Evolutionary conservation across 176 grass and related monocot species (phyloP).

Genomic region (Otatea glauca): DNA sequence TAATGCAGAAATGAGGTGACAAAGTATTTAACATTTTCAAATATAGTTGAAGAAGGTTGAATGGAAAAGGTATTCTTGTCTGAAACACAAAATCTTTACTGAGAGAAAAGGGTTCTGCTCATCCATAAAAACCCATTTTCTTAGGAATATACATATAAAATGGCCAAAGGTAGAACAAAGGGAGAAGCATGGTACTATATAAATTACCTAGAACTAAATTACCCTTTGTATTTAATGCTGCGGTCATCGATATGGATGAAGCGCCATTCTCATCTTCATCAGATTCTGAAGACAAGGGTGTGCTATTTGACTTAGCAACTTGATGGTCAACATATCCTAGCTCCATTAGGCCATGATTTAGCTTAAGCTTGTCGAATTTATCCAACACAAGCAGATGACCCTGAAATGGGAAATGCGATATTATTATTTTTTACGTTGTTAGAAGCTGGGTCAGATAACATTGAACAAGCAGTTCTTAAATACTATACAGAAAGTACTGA

Average conservation of each 20-base stretch:
- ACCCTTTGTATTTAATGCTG: constrained; percentile 65
- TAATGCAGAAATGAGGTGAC: constrained; percentile 27
- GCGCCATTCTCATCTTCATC: constrained; percentile 50
- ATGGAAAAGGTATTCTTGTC: constrained; percentile 8
- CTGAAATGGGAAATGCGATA: constrained; percentile 52
- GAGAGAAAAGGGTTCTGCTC: constrained; percentile 22
- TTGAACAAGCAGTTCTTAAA: neutral
- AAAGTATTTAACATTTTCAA: constrained; percentile 2
- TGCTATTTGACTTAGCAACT: constrained; percentile 46
- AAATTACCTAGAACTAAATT: constrained; percentile 83
- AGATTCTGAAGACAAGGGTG: constrained; percentile 39
- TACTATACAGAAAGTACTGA: constrained; percentile 4
- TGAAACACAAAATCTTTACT: neutral
- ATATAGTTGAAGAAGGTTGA: neutral
- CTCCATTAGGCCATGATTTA: constrained; percentile 97
- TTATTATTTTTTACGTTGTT: constrained; percentile 15
- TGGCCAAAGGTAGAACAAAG: constrained; percentile 34
- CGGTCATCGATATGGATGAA: constrained; percentile 89
- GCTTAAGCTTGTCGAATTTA: constrained; percentile 70
- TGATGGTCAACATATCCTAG: constrained; percentile 85
- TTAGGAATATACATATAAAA: neutral
- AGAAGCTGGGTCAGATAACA: constrained; percentile 21
- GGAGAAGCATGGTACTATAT: constrained; percentile 26
- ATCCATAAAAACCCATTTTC: neutral
- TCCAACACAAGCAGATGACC: constrained; percentile 91